Evolutionary conservation across 441 rosid genomes (phyloP), one percentile per base, ranked within the genome.

Genomic region (Corymbia citriodora): DNA sequence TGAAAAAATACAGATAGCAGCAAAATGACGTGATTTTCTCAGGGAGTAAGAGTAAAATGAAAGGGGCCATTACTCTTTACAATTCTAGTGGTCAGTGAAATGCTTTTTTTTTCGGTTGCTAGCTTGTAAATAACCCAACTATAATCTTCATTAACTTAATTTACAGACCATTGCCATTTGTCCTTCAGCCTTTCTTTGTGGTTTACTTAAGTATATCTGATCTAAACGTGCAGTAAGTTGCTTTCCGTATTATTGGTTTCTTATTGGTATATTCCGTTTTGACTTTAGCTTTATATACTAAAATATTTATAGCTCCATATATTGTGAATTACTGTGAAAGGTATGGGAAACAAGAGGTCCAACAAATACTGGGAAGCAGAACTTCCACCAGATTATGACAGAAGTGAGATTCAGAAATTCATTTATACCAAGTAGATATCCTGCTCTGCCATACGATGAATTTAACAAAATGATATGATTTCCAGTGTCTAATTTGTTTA

Each of bases 361-460:
- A 97, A 97, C 90, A 88, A 86, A 33, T 93, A 94, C 61, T 96
- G 99, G 99, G 99, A 97, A 93, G 97, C 97, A 90, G 92, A 93
- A 89, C 23, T 95, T 88, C 97, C 97, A 49, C 88, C 89, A 31
- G 92, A 92, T 92, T 94, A 90, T 61, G 94, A 93, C 91, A 95
- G 94, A 93, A 94, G 94, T 52, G 92, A 89, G 61, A 92, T 91
- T 68, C 93, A 93, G 88, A 92, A 89, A 45, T 96, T 96, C 79
- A 93, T 96, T 53, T 94, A 94, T 90, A 91, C 95, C 94, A 96
- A 96, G 97, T 96, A 95, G 70, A 72, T 48, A 53, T 55, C 68
- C 91, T 68, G 57, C 87, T 49, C 14, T 25, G 54, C 49, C 55
- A 16, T 55, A 50, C 10, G 81, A n/a, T 57, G 23, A 50, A 81